phyloP scores from a whole-genome alignment of 2,329 filamentous ascomycete genomes.

The Coniosporium tulheliwenetii region DNA sequence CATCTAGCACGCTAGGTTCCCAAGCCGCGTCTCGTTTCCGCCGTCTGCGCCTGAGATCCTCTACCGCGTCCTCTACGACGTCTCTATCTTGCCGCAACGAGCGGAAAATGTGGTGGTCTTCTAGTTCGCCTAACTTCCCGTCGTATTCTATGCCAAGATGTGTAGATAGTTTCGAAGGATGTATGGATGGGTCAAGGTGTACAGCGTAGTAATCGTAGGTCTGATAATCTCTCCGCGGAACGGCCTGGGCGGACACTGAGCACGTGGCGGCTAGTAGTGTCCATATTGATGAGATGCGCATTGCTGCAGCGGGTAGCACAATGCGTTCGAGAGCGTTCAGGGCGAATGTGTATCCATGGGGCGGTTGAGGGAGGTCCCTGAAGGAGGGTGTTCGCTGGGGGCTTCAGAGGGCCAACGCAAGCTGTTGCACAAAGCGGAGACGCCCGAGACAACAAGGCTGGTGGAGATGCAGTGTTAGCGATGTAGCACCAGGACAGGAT shows the following conservation, averaged over 20 bases:
- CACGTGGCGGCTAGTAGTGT: conserved; percentile 18
- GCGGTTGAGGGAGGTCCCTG: no score
- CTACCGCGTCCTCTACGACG: conserved; percentile 32
- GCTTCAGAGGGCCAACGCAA: no score
- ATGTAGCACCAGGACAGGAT: no score
- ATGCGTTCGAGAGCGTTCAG: no score
- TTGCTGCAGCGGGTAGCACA: conserved; percentile 5
- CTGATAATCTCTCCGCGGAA: conserved; percentile 54
- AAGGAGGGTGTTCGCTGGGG: no score
- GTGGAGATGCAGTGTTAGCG: no score
- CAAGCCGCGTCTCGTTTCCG: conserved; percentile 41
- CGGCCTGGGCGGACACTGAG: conserved; percentile 15
- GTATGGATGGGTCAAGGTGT: conserved; percentile 52
- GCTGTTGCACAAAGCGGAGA: no score
- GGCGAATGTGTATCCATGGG: no score
- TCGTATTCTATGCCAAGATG: conserved; percentile 66
- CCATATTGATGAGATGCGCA: conserved; percentile 32
- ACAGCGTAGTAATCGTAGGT: conserved; percentile 87
- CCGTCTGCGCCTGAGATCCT: conserved; percentile 39
- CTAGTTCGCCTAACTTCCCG: conserved; percentile 62
- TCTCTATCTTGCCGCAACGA: conserved; percentile 43
- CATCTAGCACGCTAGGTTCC: conserved; percentile 44
- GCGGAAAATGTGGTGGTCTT: conserved; percentile 74
- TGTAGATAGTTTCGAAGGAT: conserved; percentile 54
- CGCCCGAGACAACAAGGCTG: no score